These are phyloP conservation scores for Sporothrix globosa DNA, from an alignment of 2,329 filamentous ascomycete genomes.

Conservation along the genomic window DNA sequence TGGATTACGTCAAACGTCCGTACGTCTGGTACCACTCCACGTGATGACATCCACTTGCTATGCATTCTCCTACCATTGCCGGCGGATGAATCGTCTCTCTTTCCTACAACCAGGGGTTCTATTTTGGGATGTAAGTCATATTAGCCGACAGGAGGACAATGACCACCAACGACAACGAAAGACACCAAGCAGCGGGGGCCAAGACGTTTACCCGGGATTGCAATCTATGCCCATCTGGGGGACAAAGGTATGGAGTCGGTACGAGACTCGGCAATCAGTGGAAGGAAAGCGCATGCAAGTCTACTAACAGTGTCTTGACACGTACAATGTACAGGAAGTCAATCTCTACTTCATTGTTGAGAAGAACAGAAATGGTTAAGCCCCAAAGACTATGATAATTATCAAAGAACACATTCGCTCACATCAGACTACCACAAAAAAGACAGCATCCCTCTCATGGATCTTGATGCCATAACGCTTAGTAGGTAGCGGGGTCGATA, in stretches of 20 bases:
- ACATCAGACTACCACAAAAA: not conserved
- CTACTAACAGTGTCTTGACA: no score
- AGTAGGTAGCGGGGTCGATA: slow-evolving; percentile 30
- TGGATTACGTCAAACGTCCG: not conserved
- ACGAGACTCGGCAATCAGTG: not conserved
- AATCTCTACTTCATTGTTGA: no score
- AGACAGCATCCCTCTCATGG: not conserved
- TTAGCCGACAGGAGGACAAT: not conserved
- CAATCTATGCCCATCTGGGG: slow-evolving; percentile 19
- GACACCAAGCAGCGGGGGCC: not conserved
- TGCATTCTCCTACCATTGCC: not conserved
- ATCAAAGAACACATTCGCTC: slow-evolving; percentile 13
- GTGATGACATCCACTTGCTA: not conserved
- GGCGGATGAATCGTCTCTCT: slow-evolving; percentile 4
- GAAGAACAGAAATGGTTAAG: no score
- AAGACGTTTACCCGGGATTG: slow-evolving; percentile 28
- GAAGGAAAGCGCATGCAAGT: no score
- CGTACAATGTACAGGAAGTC: no score
- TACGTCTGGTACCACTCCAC: not conserved
- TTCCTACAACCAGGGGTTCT: not conserved
- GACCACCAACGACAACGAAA: not conserved
- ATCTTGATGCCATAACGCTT: not conserved
- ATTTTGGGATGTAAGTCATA: slow-evolving; percentile 9
- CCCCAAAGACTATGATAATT: not conserved
- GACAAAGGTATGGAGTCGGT: not conserved